Evolutionary conservation across 2,329 filamentous ascomycete species (phyloP).

Genomic region (Paraphoma chrysanthemicola): DNA sequence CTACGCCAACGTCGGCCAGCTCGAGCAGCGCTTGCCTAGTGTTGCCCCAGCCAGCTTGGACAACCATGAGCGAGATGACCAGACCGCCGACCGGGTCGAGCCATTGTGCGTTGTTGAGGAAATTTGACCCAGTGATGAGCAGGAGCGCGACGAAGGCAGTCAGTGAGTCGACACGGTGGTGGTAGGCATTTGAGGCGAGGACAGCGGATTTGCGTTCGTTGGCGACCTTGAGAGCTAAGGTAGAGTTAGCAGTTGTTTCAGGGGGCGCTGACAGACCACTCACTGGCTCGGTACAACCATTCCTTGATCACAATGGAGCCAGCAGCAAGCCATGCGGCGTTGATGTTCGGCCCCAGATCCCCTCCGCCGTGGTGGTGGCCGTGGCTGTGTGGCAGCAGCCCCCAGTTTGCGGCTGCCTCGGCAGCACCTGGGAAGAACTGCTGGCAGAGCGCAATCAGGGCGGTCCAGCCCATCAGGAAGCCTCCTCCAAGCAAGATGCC

Average conservation of each 20-base stretch:
- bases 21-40: constrained; percentile 83
- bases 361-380: constrained; percentile 66
- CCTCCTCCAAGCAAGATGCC: constrained; percentile 88
- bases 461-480: constrained; percentile 83
- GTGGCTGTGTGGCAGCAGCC: constrained; percentile 62
- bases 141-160: constrained; percentile 92
- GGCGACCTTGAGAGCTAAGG: constrained; percentile 88
- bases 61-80: constrained; percentile 90
- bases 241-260: constrained; percentile 26
- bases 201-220: constrained; percentile 94
- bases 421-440: constrained; percentile 58
- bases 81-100: constrained; percentile 93
- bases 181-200: constrained; percentile 92
- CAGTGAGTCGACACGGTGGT: constrained; percentile 94
- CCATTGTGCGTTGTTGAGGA: constrained; percentile 86
- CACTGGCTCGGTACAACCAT: constrained; percentile 96
- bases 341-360: constrained; percentile 77
- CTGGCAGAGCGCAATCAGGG: constrained; percentile 63
- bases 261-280: constrained; percentile 8
- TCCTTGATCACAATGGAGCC: constrained; percentile 93
- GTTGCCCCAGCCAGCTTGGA: constrained; percentile 88
- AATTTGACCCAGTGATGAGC: constrained; percentile 88
- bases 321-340: constrained; percentile 92
- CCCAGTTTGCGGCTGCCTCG: constrained; percentile 51
- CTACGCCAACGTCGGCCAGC: constrained; percentile 88